Evolutionary conservation across 352 stramenopile genomes (phyloP), one percentile per base, ranked within the genome.

Genomic region (Phytophthora multivora): DNA sequence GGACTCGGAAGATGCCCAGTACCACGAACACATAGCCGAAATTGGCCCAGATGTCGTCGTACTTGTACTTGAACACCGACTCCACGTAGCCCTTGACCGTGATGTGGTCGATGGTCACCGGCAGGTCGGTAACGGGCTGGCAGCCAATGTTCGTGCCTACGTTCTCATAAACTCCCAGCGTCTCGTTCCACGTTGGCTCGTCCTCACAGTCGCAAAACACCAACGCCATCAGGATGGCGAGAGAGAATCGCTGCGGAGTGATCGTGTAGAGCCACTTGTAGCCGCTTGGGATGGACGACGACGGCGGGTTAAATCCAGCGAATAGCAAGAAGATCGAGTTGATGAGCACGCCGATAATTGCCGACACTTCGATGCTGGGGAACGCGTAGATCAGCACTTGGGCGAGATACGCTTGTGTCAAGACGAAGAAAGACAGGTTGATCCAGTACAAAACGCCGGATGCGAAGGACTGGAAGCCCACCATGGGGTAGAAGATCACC

Each of bases 321-420:
- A 68, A 63, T 12, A 63, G 26, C 23, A 68, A 68, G 36, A 68
- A 68, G 12, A 68, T 55, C 21, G 38, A 68, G 45, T 68, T 63
- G 18, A 68, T 39, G 8, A 68, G 45, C 16, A 68, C 59, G 9
- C 59, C 59, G 36, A 63, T 62, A 46, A 68, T 68, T n/a, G 59
- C 59, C 5, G 59, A 46, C 12, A 68, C 59, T 40, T 68, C 51
- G 21, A 68, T 53, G 26, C 59, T 68, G 8, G 59, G 59, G 15
- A 67, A 12, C 3, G 51, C 51, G 36, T 67, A 67, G 12, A 60
- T 25, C 26, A 67, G 54, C 7, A 68, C 41, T 28, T 68, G 60
- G 1, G 52, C 60, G 50, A 78, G 73, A 42, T 68, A 80, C 21
- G 66, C 55, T 25, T 71, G 64, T 41, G 69, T 35, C 35, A 80